Conservation (phyloP, 495 filamentous ascomycete species). For the Aspergillus olivimuriae region DNA sequence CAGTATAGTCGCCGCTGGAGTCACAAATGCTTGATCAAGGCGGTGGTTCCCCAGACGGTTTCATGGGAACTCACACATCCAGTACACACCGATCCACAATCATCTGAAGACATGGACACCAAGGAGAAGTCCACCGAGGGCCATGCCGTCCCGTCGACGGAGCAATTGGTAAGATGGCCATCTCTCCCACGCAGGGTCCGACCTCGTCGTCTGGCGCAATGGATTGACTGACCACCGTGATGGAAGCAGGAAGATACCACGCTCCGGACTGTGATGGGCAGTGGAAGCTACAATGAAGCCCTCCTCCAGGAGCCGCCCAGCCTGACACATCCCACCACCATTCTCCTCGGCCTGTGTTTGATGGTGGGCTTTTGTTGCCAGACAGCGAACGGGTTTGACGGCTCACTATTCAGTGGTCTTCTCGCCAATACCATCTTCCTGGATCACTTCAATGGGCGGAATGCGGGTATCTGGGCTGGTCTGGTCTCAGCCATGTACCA, state of each 20-base stretch:
- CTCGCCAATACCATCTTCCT: slow-evolving; percentile 9
- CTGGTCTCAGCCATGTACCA: slow-evolving; percentile 54
- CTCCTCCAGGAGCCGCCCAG: background rate
- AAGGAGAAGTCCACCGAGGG: background rate
- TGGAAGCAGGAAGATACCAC: slow-evolving; percentile 1
- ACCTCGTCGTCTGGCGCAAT: background rate
- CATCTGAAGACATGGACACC: background rate
- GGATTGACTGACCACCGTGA: background rate
- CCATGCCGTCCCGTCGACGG: background rate
- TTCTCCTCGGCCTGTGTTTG: background rate
- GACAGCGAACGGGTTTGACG: slow-evolving; percentile 9
- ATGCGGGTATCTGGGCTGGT: slow-evolving; percentile 31
- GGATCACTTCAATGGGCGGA: slow-evolving; percentile 3
- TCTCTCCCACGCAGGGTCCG: no score
- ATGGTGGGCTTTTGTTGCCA: slow-evolving; percentile 6
- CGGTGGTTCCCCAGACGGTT: background rate
- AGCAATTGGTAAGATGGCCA: background rate
- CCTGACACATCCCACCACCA: background rate
- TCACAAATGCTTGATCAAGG: background rate
- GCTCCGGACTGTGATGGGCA: background rate
- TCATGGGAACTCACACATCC: background rate
- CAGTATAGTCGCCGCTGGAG: no score
- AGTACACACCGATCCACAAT: background rate
- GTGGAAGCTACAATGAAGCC: slow-evolving; percentile 1
- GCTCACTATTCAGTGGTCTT: slow-evolving; percentile 13